Base-by-base conservation (phyloP, 2,329 filamentous ascomycete genomes). In the Colletotrichum costaricense region DNA sequence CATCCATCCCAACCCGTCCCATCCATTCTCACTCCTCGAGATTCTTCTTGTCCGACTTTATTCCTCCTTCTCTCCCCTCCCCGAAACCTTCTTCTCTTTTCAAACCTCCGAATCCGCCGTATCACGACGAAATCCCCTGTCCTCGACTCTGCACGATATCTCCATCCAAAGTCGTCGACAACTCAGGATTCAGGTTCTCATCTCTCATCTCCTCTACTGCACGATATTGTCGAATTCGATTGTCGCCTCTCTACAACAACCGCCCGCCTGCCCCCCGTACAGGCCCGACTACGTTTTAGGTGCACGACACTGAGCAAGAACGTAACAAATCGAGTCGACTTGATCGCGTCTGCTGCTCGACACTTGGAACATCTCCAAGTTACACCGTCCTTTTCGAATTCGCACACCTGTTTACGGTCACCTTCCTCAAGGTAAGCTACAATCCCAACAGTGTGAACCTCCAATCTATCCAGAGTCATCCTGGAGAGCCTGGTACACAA, bases 61-160 rank as follows among this genome's bases (percentile, higher is more conserved):
- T 52, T 72, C 59, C 38, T 54, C n/a, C 11, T 16, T 19, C 38
- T 57, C 35, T 46, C 46, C 49, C 49, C 52, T 66, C 68, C 63
- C 49, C 57, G 14, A 67, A 24, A 46, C n/a, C n/a, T 30, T 62
- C 19, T 63, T 24, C 54, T 54, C 60, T 67, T 24, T n/a, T 26
- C 64, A 63, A 72, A 68, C 49, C 72, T 38, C 52, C 72, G 72
- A 74, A 72, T 73, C 72, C 69, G 69, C 63, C 69, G 69, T 59
- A 73, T 69, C 59, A 60, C 72, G 72, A 72, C 72, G 42, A 72
- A 69, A 52, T 35, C 11, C 28, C 24, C 46, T 26, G 69, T 73
- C 70, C 55, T 65, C 70, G 70, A 73, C 70, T 73, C 56, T 65
- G 16, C 24, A 60, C 59, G 63, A 63, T 71, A 16, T 54, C 30